A percentile compares a stretch with the other conserved stretches of the same genome.
phyloP scores from a whole-genome alignment of 495 filamentous ascomycete genomes.

The Penicillium silybi region DNA sequence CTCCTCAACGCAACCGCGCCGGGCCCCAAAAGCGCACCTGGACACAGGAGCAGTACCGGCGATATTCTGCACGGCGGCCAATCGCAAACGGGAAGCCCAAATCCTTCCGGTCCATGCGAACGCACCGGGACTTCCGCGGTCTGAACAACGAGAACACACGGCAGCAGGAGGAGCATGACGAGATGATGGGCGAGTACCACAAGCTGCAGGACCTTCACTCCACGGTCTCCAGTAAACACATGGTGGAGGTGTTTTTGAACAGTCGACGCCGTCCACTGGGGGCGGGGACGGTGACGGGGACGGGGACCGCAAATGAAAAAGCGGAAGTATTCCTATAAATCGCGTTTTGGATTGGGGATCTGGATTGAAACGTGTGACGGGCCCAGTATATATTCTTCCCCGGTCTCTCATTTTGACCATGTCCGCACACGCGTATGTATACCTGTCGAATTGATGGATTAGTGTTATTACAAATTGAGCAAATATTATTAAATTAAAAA shows the following conservation, averaged over 20 bases:
- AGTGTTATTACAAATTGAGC: background rate
- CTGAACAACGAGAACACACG: constrained; percentile 32
- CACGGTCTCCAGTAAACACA: constrained; percentile 48
- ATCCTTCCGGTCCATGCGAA: constrained; percentile 31
- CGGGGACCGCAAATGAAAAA: constrained; percentile 14
- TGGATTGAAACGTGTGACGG: background rate
- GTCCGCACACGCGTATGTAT: background rate
- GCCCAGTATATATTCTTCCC: background rate
- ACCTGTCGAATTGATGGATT: background rate
- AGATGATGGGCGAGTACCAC: constrained; percentile 18
- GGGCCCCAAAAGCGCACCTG: constrained; percentile 20
- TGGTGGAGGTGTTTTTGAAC: constrained; percentile 59
- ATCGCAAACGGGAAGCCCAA: constrained; percentile 20
- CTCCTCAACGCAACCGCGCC: constrained; percentile 19
- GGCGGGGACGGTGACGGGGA: no score
- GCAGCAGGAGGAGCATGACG: constrained; percentile 21
- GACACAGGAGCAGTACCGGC: constrained; percentile 33
- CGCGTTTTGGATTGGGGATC: background rate
- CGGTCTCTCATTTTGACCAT: background rate
- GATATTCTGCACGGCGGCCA: constrained; percentile 31
- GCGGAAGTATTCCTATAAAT: constrained; percentile 29
- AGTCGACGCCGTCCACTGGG: constrained; percentile 47
- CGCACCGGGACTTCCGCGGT: constrained; percentile 17
- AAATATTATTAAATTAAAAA: background rate
- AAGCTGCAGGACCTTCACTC: constrained; percentile 21